Conservation (phyloP, 331 rosid species). For the Erythrophleum ivorense region DNA sequence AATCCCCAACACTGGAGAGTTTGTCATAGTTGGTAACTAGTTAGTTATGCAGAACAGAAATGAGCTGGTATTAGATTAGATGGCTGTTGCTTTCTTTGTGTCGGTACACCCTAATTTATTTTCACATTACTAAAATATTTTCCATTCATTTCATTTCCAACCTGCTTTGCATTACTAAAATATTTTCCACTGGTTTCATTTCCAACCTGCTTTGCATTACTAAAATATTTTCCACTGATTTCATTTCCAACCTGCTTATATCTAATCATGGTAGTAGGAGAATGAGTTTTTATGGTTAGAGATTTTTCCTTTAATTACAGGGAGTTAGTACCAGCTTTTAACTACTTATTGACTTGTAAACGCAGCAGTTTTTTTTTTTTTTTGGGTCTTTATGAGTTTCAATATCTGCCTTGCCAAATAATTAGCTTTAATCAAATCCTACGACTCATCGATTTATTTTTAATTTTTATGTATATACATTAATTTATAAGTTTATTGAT, state of each 20-base stretch:
- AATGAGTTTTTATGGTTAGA: neutral
- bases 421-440: neutral
- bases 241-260: neutral
- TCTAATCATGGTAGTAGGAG: neutral
- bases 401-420: neutral
- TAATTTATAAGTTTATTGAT: neutral
- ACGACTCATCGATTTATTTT: neutral
- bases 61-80: neutral
- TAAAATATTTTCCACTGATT: no score
- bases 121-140: neutral
- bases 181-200: no score
- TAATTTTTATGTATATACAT: neutral
- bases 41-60: neutral
- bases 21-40: neutral
- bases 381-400: neutral
- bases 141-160: neutral
- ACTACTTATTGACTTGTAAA: neutral
- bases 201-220: neutral
- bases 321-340: neutral
- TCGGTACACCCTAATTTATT: neutral
- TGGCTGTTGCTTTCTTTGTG: neutral
- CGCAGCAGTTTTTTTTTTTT: neutral
- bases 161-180: no score
- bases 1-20: neutral
- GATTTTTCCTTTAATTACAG: neutral